Percentiles rank a stretch among this genome's conserved stretches.
Conservation (phyloP, 139 green algal genomes). For the Chlorella ohadii region DNA sequence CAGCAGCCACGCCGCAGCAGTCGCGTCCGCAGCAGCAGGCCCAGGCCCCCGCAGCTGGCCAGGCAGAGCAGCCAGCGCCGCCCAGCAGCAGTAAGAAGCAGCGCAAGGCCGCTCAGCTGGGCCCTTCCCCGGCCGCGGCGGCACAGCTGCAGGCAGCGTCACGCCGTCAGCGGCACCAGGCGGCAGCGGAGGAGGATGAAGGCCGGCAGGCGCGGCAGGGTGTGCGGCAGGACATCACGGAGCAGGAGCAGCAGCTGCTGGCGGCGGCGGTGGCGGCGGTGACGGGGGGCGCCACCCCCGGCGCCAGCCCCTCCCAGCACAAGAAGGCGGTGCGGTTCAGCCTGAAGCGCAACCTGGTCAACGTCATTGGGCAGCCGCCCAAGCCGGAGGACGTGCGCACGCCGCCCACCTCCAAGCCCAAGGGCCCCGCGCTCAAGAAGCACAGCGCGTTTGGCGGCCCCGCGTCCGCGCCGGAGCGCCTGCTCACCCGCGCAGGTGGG, state of each 20-base stretch:
- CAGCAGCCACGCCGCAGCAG: neutral
- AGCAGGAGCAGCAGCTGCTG: slow-evolving; percentile 27
- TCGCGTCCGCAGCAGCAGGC: neutral
- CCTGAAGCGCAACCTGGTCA: slow-evolving; percentile 82
- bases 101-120: neutral
- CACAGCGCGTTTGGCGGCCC: neutral
- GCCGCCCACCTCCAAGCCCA: slow-evolving; percentile 69
- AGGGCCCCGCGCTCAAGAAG: slow-evolving; percentile 62
- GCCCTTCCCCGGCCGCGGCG: neutral
- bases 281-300: neutral
- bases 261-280: slow-evolving; percentile 11
- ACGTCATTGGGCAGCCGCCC: slow-evolving; percentile 68
- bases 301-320: neutral
- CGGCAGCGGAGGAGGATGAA: neutral
- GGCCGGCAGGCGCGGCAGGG: neutral
- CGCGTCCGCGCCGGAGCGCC: slow-evolving; percentile 8
- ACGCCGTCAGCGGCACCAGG: slow-evolving; percentile 3
- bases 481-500: slow-evolving; percentile 15
- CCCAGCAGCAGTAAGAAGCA: slow-evolving; percentile 14
- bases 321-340: slow-evolving; percentile 79
- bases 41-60: neutral
- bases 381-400: slow-evolving; percentile 76
- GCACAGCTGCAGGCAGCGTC: neutral
- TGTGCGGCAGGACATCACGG: neutral
- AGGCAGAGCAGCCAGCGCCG: neutral